Evolutionary conservation across 2,329 filamentous ascomycete genomes (phyloP).

Genomic region (Penicillium concentricum): DNA sequence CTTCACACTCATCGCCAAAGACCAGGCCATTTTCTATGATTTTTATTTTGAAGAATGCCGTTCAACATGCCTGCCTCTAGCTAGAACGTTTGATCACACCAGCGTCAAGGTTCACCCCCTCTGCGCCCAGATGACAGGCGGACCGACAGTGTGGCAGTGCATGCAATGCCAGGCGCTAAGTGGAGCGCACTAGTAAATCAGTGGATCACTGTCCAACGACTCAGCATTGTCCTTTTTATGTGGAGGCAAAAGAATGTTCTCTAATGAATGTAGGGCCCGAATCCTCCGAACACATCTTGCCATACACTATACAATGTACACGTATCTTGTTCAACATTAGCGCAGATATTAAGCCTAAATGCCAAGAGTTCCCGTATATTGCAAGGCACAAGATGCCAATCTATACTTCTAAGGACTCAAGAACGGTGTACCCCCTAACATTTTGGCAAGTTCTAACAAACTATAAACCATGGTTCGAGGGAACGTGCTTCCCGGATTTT

Average conservation of each 20-base stretch:
- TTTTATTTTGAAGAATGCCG: neutral
- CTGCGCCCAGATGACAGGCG: conserved; percentile 23
- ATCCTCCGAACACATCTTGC: conserved; percentile 12
- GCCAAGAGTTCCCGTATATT: conserved; percentile 18
- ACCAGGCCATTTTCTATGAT: neutral
- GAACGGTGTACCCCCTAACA: no score
- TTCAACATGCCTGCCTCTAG: neutral
- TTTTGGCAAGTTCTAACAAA: neutral
- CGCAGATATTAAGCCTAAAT: conserved; percentile 26
- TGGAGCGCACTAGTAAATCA: conserved; percentile 26
- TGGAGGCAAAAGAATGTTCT: conserved; percentile 28
- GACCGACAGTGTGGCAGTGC: conserved; percentile 31
- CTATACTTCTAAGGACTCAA: no score
- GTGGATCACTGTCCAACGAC: conserved; percentile 21
- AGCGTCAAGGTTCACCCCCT: neutral
- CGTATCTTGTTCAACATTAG: neutral
- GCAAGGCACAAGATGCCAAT: conserved; percentile 4
- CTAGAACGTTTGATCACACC: neutral
- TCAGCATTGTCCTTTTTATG: conserved; percentile 20
- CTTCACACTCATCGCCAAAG: neutral
- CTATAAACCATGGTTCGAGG: conserved; percentile 12
- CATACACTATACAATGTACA: neutral
- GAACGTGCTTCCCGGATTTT: neutral
- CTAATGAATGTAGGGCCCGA: conserved; percentile 17
- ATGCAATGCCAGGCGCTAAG: conserved; percentile 26